Evolutionary conservation across 2,329 filamentous ascomycete genomes (phyloP), one percentile per base, ranked within the genome.

Genomic region (Arthroderma sp.): DNA sequence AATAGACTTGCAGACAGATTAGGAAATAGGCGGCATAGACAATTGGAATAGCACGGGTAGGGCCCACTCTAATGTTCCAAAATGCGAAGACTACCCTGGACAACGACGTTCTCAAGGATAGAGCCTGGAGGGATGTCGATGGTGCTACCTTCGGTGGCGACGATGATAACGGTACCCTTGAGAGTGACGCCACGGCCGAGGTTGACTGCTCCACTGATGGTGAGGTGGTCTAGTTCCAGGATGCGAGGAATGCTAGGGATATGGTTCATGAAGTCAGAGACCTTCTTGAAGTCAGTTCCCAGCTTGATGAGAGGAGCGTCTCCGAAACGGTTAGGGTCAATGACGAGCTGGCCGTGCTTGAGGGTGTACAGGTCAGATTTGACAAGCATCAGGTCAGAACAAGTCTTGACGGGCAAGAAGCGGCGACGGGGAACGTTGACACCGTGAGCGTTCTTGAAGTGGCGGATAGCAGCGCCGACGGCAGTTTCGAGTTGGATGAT

Each of bases 381-480:
- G 82, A 98, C 93, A 61, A 98, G 86, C 90, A 98, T 94, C 64
- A 98, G 81, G 73, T 98, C 93, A 56, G 93, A 98, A 83, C 91
- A 98, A 21, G 93, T 98, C 88, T 98, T 98, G 80, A 98, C 93
- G 61, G 93, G 93, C 79, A 98, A 82, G 88, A 98, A 98, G 66
- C 93, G 91, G 68, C 90, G 85, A 73, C 93, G 88, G 63, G 93
- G 93, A 57, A 98, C 93, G 74, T 98, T 98, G 79, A 98, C 91
- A 78, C 93, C 93, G 76, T 98, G 93, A 39, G 91, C 93, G 75
- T 96, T 96, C 77, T 87, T 85, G 82, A 98, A 98, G 79, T 98
- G 93, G 66, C 91, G 91, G 74, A 98, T 98, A 70, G 93, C 93
- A 63, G 93, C 93, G 78, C 93, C 93, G 64, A 98, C 93, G 60